A percentile compares a stretch with the other conserved stretches of the same genome.
These are phyloP conservation scores for Amphibolis antarctica DNA, from an alignment of 106 monocot species.

Conservation along the genomic window DNA sequence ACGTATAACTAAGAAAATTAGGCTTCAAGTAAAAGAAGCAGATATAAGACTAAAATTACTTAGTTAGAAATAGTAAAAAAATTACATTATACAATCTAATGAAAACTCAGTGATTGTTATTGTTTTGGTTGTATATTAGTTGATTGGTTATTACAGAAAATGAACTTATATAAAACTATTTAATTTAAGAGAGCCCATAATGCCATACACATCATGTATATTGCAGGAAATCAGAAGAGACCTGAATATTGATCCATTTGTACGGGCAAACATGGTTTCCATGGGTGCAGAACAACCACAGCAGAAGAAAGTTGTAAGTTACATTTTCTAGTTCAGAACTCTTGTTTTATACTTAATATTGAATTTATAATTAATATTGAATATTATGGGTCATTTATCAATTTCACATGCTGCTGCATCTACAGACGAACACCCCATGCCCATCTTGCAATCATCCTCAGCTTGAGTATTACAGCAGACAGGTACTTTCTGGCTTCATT, in stretches of 20 bases:
- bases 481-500: conserved; percentile 19
- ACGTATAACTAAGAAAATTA: too few species aligned
- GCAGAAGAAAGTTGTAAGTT: conserved; percentile 48
- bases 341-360: not conserved
- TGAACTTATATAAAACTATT: too few species aligned
- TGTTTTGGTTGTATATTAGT: too few species aligned
- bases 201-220: not conserved
- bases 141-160: too few species aligned
- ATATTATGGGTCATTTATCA: too few species aligned
- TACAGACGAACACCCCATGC: conserved; percentile 50
- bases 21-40: too few species aligned
- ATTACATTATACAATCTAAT: too few species aligned
- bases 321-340: not conserved
- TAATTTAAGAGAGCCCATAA: too few species aligned
- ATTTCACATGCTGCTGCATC: not conserved
- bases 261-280: conserved; percentile 19
- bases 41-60: too few species aligned
- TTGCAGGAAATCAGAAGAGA: conserved; percentile 75
- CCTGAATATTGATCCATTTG: conserved; percentile 62
- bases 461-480: conserved; percentile 64
- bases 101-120: too few species aligned
- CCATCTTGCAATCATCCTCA: conserved; percentile 46
- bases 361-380: not conserved
- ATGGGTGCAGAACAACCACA: conserved; percentile 24
- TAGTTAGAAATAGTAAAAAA: too few species aligned